Conservation (phyloP, 2,329 filamentous ascomycete species). For the Cercospora sp. region DNA sequence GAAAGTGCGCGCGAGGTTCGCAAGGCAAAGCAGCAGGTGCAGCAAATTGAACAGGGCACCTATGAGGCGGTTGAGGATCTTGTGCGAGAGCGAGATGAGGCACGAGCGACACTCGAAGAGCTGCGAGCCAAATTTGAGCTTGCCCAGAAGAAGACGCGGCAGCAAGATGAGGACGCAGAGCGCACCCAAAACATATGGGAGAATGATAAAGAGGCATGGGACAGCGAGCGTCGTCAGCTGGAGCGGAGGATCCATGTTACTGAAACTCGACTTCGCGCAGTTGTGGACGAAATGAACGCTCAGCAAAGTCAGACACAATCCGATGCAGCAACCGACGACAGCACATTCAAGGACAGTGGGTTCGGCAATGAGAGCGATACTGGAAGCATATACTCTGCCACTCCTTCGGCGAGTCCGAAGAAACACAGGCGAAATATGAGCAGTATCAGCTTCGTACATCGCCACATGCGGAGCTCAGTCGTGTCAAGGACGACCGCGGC, state of each 20-base stretch:
- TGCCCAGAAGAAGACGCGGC: constrained; percentile 73
- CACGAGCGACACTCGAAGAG: constrained; percentile 70
- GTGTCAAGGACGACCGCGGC: constrained; percentile 31
- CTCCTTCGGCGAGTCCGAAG: constrained; percentile 38
- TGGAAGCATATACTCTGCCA: constrained; percentile 62
- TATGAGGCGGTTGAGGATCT: constrained; percentile 82
- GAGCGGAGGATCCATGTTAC: constrained; percentile 88
- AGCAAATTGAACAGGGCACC: constrained; percentile 83
- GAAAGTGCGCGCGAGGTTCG: constrained; percentile 72
- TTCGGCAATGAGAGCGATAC: constrained; percentile 62
- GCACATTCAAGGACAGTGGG: constrained; percentile 60
- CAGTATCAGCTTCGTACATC: constrained; percentile 33
- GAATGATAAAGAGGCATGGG: constrained; percentile 80
- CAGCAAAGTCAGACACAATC: constrained; percentile 53
- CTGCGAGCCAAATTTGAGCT: constrained; percentile 74
- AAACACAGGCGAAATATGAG: constrained; percentile 40
- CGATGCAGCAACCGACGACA: constrained; percentile 55
- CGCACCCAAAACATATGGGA: constrained; percentile 78
- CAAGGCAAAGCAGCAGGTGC: constrained; percentile 79
- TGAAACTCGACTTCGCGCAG: constrained; percentile 77
- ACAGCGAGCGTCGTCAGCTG: constrained; percentile 74
- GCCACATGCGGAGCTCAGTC: constrained; percentile 27
- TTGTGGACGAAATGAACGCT: constrained; percentile 82
- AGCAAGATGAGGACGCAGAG: constrained; percentile 79
- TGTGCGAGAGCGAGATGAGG: constrained; percentile 80